phyloP scores from a whole-genome alignment of 2,329 filamentous ascomycete species.

The Didymella arachidicola region DNA sequence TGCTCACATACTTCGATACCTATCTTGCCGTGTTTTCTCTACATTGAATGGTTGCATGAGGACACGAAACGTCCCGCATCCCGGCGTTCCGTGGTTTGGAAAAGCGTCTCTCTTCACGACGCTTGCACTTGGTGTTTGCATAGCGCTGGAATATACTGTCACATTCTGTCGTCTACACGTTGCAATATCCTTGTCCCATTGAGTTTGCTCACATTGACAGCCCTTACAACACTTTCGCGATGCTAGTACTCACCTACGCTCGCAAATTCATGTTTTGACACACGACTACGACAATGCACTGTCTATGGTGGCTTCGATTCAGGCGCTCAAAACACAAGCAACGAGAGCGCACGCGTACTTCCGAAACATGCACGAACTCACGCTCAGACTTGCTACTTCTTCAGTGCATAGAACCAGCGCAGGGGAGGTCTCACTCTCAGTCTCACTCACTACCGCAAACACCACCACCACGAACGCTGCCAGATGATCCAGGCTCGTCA shows the following conservation, averaged over 20 bases:
- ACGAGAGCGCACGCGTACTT: neutral
- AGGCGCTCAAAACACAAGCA: neutral
- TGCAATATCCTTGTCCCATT: slow-evolving; percentile 1
- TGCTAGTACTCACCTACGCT: neutral
- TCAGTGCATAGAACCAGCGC: neutral
- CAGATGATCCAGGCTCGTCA: neutral
- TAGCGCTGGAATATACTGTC: slow-evolving; percentile 22
- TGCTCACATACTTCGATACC: slow-evolving; percentile 11
- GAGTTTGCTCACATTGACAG: slow-evolving; percentile 6
- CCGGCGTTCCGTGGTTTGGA: slow-evolving; percentile 18
- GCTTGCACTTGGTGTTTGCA: slow-evolving; percentile 21
- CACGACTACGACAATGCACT: neutral
- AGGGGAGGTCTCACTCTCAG: neutral
- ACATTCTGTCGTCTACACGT: slow-evolving; percentile 10
- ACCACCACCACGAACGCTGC: neutral
- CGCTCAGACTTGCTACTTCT: too few relatives aligned
- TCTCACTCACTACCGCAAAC: slow-evolving; percentile 3
- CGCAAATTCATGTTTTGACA: neutral
- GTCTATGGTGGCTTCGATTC: neutral
- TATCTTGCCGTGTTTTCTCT: slow-evolving; percentile 8
- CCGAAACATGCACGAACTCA: neutral
- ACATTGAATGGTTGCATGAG: slow-evolving; percentile 16
- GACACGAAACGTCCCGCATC: slow-evolving; percentile 10
- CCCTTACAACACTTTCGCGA: neutral
- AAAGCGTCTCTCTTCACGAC: slow-evolving; percentile 19